These are phyloP conservation scores for Nymphaea colorata DNA, from an alignment of 164 flowering plant genomes.

Conservation along the genomic window DNA sequence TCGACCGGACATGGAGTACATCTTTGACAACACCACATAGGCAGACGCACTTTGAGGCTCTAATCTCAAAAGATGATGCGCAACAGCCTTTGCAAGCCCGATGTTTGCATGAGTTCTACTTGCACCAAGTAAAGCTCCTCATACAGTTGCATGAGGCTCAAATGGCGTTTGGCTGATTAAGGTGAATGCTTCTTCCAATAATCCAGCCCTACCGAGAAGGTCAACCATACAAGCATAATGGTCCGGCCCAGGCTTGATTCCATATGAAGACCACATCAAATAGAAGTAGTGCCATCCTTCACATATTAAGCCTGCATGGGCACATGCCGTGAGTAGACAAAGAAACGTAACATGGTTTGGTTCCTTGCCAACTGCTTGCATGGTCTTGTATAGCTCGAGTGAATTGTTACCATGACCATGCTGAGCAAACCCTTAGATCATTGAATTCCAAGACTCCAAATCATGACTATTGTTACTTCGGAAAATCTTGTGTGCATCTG, in stretches of 20 bases:
- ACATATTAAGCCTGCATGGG: slow-evolving; percentile 31
- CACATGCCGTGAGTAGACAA: slow-evolving; percentile 34
- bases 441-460: slow-evolving; percentile 29
- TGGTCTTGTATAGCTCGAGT: slow-evolving; percentile 17
- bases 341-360: slow-evolving; percentile 32
- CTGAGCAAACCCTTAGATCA: slow-evolving; percentile 38
- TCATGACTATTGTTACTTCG: slow-evolving; percentile 15
- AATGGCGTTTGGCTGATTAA: slow-evolving; percentile 11
- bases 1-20: slow-evolving; percentile 21
- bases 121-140: slow-evolving; percentile 37
- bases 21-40: slow-evolving; percentile 28
- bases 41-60: slow-evolving; percentile 40
- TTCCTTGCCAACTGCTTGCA: slow-evolving; percentile 13
- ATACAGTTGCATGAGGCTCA: slow-evolving; percentile 20
- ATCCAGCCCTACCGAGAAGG: slow-evolving; percentile 38
- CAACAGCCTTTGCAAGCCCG: slow-evolving; percentile 33
- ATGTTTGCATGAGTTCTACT: slow-evolving; percentile 26
- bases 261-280: slow-evolving; percentile 22
- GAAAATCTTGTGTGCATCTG: slow-evolving; percentile 25
- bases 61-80: slow-evolving; percentile 22
- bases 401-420: slow-evolving; percentile 36
- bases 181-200: slow-evolving; percentile 19
- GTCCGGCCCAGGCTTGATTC: slow-evolving; percentile 32
- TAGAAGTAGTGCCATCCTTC: slow-evolving; percentile 28
- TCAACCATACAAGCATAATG: slow-evolving; percentile 46